A percentile compares a stretch with the other conserved stretches of the same genome.
Conservation (phyloP, 148 eudicot species). For the Polygonum aviculare region DNA sequence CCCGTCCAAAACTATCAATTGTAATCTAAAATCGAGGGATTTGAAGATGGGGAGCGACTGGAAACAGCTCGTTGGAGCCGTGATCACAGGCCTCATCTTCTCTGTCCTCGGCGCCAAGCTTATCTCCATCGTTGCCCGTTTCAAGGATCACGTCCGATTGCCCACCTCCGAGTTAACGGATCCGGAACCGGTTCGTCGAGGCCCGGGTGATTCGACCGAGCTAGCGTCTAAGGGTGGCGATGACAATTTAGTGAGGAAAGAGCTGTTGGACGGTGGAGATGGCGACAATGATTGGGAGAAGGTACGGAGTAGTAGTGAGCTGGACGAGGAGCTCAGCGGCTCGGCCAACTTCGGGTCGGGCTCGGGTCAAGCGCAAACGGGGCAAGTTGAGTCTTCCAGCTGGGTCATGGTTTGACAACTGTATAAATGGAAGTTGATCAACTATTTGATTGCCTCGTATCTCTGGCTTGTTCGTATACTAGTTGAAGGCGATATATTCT, state of each 20-base stretch:
- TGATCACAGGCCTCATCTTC: conserved; percentile 61
- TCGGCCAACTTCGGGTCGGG: neutral
- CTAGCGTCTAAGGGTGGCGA: conserved; percentile 26
- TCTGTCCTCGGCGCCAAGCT: conserved; percentile 76
- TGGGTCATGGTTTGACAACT: neutral
- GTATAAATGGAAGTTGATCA: neutral
- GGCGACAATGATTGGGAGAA: neutral
- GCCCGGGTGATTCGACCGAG: conserved; percentile 19
- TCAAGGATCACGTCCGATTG: conserved; percentile 40
- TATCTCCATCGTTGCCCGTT: conserved; percentile 61
- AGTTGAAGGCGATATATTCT: neutral
- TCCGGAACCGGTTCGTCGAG: neutral
- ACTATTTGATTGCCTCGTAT: no score
- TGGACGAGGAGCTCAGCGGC: neutral
- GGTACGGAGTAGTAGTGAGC: neutral
- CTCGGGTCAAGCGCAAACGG: neutral
- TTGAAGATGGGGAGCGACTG: conserved; percentile 44
- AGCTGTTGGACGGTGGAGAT: conserved; percentile 8
- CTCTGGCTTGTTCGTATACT: neutral
- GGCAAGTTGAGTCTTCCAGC: neutral
- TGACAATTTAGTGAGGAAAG: conserved; percentile 26
- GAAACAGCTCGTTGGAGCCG: conserved; percentile 48
- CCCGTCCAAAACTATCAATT: no score
- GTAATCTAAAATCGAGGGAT: neutral
- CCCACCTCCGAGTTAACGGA: conserved; percentile 6